phyloP scores from a whole-genome alignment of 1,284 basidiomycete genomes.

The Limonomyces culmigenus region DNA sequence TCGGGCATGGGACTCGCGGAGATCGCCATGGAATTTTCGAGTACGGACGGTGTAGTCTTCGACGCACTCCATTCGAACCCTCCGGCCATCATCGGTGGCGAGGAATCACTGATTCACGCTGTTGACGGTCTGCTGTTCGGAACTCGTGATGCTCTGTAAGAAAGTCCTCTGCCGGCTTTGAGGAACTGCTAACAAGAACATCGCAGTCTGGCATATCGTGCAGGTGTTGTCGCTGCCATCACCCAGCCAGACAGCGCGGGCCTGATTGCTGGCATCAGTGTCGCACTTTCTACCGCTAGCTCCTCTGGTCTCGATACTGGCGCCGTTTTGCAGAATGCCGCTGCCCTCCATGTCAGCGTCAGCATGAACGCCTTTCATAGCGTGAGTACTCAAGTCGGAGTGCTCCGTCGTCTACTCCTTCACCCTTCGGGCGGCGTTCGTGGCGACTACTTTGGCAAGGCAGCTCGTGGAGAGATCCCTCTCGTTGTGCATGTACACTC shows the following conservation, averaged over 20 bases:
- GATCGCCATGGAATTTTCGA: constrained; percentile 24
- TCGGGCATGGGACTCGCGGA: constrained; percentile 18
- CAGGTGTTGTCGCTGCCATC: constrained; percentile 41
- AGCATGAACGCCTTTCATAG: constrained; percentile 23
- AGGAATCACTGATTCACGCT: constrained; percentile 40
- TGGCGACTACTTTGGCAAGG: neutral
- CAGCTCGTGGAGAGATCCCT: constrained; percentile 28
- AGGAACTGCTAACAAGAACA: neutral
- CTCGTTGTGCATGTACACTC: constrained; percentile 50
- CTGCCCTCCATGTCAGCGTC: constrained; percentile 56
- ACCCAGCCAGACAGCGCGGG: constrained; percentile 37
- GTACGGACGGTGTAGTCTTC: constrained; percentile 20
- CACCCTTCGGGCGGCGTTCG: constrained; percentile 16
- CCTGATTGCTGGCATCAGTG: constrained; percentile 54
- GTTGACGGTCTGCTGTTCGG: constrained; percentile 53
- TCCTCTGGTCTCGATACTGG: constrained; percentile 41
- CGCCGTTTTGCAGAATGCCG: constrained; percentile 46
- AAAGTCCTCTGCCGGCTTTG: too few species aligned
- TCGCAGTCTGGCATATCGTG: constrained; percentile 27
- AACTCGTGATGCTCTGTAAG: neutral
- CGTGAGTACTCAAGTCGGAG: constrained; percentile 53
- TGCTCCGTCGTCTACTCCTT: constrained; percentile 35
- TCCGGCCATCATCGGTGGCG: constrained; percentile 23
- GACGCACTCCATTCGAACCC: constrained; percentile 29
- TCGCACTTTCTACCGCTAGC: constrained; percentile 48